Evolutionary conservation across 495 filamentous ascomycete genomes (phyloP).

Genomic region (Ramalina peruviana): DNA sequence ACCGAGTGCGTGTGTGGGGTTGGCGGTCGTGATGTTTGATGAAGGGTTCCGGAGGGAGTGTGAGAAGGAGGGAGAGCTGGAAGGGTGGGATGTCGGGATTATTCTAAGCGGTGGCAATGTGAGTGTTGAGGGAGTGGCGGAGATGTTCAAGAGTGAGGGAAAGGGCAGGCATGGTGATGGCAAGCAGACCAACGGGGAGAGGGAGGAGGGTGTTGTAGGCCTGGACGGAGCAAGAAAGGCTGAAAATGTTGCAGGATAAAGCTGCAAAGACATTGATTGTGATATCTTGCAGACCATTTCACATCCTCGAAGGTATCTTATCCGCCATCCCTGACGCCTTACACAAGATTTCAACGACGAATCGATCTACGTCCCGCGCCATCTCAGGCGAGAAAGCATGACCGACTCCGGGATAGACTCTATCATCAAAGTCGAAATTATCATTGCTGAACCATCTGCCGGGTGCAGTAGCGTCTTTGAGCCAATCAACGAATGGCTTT

Average conservation of each 20-base stretch:
- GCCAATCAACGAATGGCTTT: conserved; percentile 54
- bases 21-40: conserved; percentile 73
- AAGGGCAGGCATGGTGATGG: not conserved
- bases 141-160: conserved; percentile 34
- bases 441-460: conserved; percentile 40
- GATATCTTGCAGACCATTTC: too few species aligned
- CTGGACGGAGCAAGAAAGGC: conserved; percentile 25
- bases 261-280: too few species aligned
- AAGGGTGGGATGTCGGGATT: conserved; percentile 77
- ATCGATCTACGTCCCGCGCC: conserved; percentile 53
- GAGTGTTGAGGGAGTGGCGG: conserved; percentile 59
- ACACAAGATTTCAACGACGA: conserved; percentile 37
- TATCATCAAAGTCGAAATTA: conserved; percentile 51
- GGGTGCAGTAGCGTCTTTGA: conserved; percentile 35
- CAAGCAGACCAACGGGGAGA: conserved; percentile 16
- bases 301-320: too few species aligned
- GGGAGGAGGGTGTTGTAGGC: conserved; percentile 24
- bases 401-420: conserved; percentile 54
- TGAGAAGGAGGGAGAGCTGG: conserved; percentile 52
- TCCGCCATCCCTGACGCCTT: not conserved
- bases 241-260: conserved; percentile 35
- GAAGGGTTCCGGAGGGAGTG: conserved; percentile 66
- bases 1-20: conserved; percentile 72
- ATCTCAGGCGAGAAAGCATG: conserved; percentile 65
- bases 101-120: conserved; percentile 89